Conservation (phyloP, 1,284 basidiomycete genomes). For the Heterobasidion annosum region DNA sequence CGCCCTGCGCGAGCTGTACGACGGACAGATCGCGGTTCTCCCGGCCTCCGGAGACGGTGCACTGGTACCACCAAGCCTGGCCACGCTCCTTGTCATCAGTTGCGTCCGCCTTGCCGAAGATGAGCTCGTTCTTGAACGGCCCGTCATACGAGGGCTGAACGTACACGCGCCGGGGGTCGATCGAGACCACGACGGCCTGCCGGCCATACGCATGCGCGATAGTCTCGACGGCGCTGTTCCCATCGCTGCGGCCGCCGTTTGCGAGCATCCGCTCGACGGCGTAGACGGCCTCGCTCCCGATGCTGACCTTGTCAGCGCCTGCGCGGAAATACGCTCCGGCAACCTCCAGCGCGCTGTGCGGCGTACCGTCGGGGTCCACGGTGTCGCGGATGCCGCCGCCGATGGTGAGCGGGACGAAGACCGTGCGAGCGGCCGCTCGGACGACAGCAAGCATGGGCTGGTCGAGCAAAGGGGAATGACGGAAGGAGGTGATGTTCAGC, state of each 20-base stretch:
- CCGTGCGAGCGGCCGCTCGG: conserved; percentile 78
- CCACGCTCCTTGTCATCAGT: conserved; percentile 50
- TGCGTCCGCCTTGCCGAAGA: conserved; percentile 39
- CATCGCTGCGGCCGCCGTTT: conserved; percentile 39
- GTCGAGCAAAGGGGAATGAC: conserved; percentile 88
- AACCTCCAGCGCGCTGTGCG: conserved; percentile 83
- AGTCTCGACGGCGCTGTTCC: conserved; percentile 88
- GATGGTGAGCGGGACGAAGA: conserved; percentile 98
- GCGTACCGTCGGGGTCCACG: conserved; percentile 91
- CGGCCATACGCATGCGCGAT: conserved; percentile 90
- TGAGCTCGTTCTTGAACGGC: conserved; percentile 59
- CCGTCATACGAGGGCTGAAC: conserved; percentile 66
- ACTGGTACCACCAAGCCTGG: conserved; percentile 97
- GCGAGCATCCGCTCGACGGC: conserved; percentile 81
- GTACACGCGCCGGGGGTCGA: conserved; percentile 91
- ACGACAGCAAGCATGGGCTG: conserved; percentile 99
- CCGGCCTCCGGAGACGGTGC: conserved; percentile 92
- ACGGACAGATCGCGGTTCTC: conserved; percentile 87
- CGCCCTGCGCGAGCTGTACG: conserved; percentile 85
- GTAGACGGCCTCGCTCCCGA: conserved; percentile 92
- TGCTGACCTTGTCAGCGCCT: conserved; percentile 97
- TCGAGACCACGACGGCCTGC: conserved; percentile 96
- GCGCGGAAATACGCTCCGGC: conserved; percentile 95
- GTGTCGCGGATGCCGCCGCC: conserved; percentile 98
- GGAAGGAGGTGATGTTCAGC: conserved; percentile 99